Base-by-base conservation (phyloP, 768 basidiomycete genomes). In the Tylopilus balloui region DNA sequence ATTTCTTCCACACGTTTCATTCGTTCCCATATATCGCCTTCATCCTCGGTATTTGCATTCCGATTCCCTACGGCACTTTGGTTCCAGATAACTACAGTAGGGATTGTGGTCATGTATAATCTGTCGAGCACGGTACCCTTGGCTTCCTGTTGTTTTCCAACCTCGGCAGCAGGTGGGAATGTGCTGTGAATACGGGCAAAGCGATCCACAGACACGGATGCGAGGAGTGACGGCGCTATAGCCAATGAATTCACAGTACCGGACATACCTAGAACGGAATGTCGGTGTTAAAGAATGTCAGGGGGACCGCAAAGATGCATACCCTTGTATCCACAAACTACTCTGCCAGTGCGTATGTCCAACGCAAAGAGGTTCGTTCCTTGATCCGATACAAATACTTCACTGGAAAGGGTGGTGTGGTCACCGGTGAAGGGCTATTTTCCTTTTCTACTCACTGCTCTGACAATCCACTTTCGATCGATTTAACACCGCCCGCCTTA, bases 281-380 rank as follows among this genome's bases (percentile, higher is more conserved):
- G 19, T 37, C 24, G 28, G 24, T 5, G 52, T 52, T 42, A 47
- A 40, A 25, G 9, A 31, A 27, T n/a, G 25, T 14, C 28, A 7
- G 36, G 12, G 25, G 48, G 34, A 5, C 19, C 20, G 24, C 19
- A 24, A 43, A 45, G 15, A 17, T 28, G 20, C 51, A 51, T 47
- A 81, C 86, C 83, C 73, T 83, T 81, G 61, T 88, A 89, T 6
- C 79, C 75, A 60, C 84, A 87, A 9, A 77, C 56, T 25, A 83
- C 69, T 23, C 73, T 66, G 0, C 91, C 89, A 42, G 75, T 86
- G 8, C 91, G 80, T 32, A 81, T 51, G 60, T 92, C 91, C 10
- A 90, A 44, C 1, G 84, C 76, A 55, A 75, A 81, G 3, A 92
- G 58, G 59, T 79, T 79, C 29, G 74, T 78, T 13, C 80, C 81